These are phyloP conservation scores for Penstemon barbatus DNA, from an alignment of 257 asterid genomes.

Conservation along the genomic window DNA sequence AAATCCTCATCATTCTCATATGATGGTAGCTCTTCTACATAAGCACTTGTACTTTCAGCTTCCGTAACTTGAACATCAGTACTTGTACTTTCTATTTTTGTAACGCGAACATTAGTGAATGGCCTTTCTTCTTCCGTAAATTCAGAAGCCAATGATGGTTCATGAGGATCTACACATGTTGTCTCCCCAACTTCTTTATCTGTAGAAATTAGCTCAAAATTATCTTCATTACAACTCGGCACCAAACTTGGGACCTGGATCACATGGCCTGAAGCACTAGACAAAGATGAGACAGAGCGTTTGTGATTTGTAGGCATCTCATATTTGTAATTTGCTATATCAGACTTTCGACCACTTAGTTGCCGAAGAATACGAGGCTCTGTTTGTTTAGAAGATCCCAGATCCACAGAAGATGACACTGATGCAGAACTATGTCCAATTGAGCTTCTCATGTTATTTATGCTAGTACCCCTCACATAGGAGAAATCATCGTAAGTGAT, in stretches of 20 bases:
- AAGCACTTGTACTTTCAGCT: slow-evolving; percentile 40
- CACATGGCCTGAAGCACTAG: slow-evolving; percentile 67
- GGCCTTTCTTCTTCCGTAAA: slow-evolving; percentile 44
- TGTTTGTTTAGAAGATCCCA: slow-evolving; percentile 58
- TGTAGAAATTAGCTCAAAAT: slow-evolving; percentile 39
- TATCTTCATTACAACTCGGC: slow-evolving; percentile 57
- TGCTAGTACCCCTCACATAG: slow-evolving; percentile 56
- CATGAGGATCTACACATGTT: slow-evolving; percentile 38
- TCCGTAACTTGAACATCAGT: slow-evolving; percentile 34
- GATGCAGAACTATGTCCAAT: slow-evolving; percentile 70
- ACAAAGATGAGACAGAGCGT: slow-evolving; percentile 66
- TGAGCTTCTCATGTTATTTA: slow-evolving; percentile 80
- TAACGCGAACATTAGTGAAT: too few relatives aligned
- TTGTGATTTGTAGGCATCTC: slow-evolving; percentile 61
- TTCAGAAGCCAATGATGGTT: slow-evolving; percentile 45
- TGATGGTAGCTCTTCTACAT: slow-evolving; percentile 44
- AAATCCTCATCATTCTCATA: slow-evolving; percentile 40
- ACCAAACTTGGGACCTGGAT: slow-evolving; percentile 49
- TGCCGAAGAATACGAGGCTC: slow-evolving; percentile 64
- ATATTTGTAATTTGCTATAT: slow-evolving; percentile 57
- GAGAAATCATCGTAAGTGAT: slow-evolving; percentile 76
- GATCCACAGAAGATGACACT: slow-evolving; percentile 78
- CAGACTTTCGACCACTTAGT: slow-evolving; percentile 66
- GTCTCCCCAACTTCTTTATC: slow-evolving; percentile 41
- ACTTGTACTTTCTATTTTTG: slow-evolving; percentile 11